Evolutionary conservation across 192 early-diverging fungal genomes (phyloP).

Genomic region (Powellomyces hirtus): DNA sequence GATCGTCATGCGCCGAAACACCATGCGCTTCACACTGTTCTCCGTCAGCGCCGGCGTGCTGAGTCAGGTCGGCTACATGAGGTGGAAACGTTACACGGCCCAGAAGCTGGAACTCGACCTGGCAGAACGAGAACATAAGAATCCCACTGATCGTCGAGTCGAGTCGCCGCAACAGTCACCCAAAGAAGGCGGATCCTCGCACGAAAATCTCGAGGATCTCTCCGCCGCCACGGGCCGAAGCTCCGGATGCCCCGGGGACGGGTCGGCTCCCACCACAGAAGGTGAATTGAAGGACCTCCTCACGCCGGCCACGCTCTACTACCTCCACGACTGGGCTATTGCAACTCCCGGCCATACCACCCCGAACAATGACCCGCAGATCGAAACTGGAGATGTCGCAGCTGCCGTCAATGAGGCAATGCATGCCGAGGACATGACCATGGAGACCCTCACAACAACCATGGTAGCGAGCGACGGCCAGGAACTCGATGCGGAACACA

Average conservation of each 20-base stretch:
- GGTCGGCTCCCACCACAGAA: background rate
- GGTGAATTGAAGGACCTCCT: conserved; percentile 20
- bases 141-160: background rate
- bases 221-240: background rate
- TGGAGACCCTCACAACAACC: background rate
- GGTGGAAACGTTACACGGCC: conserved; percentile 18
- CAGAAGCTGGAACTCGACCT: conserved; percentile 14
- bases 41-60: background rate
- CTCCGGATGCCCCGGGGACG: background rate
- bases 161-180: background rate
- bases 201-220: background rate
- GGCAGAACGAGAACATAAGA: background rate
- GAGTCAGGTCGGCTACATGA: conserved; percentile 15
- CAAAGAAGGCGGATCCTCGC: background rate
- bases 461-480: background rate
- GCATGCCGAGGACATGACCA: background rate
- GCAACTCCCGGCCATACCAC: background rate
- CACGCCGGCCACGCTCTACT: conserved; percentile 22
- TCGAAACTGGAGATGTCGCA: background rate
- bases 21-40: background rate
- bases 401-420: background rate
- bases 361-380: background rate
- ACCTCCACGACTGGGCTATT: conserved; percentile 22
- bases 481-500: background rate
- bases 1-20: background rate